phyloP scores from a whole-genome alignment of 2,329 filamentous ascomycete genomes.

The Trichoderma sp. region DNA sequence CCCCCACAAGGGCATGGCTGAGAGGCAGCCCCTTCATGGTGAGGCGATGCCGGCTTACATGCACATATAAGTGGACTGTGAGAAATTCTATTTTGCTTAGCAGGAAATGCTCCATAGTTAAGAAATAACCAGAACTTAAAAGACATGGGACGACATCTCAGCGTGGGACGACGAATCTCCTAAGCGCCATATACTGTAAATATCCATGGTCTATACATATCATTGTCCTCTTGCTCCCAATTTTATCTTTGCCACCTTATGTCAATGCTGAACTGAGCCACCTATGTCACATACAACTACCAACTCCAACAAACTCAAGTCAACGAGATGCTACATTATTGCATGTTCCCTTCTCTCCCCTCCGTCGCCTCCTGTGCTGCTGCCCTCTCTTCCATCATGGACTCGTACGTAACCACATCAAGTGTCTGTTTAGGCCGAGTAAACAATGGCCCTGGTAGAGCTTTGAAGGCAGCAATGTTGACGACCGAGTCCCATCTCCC shows the following conservation, averaged over 20 bases:
- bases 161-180: background rate
- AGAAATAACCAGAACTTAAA: no score
- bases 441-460: background rate
- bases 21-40: conserved; percentile 1
- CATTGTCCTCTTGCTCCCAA: background rate
- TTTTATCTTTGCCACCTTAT: background rate
- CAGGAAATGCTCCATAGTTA: background rate
- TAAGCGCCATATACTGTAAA: background rate
- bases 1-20: background rate
- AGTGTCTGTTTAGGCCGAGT: background rate
- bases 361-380: background rate
- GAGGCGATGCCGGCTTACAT: background rate
- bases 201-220: background rate
- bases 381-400: background rate
- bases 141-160: no score
- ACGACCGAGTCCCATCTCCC: background rate
- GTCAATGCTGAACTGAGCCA: no score
- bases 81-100: background rate
- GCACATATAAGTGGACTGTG: background rate
- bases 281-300: background rate
- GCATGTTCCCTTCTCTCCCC: background rate
- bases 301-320: background rate
- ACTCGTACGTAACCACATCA: background rate
- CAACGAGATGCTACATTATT: background rate
- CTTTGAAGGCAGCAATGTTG: background rate